These are phyloP conservation scores for Allium sativum DNA, from an alignment of 106 monocot species.

Conservation along the genomic window DNA sequence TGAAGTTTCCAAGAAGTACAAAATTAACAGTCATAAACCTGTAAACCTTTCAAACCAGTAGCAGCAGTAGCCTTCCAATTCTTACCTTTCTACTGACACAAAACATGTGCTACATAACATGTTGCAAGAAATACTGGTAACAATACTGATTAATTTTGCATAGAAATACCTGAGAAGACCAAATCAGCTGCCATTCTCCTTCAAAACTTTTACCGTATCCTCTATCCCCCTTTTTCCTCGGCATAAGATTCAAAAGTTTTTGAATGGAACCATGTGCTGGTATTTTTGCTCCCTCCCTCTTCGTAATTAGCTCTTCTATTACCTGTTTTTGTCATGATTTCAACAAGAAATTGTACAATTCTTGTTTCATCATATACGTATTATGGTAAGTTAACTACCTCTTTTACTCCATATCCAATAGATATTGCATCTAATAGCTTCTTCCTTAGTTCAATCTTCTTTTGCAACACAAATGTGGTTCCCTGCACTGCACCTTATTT, in stretches of 20 bases:
- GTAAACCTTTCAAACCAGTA: conserved; percentile 59
- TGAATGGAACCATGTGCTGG: too few relatives aligned
- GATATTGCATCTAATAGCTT: conserved; percentile 69
- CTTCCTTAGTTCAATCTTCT: conserved; percentile 62
- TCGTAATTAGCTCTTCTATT: conserved; percentile 59
- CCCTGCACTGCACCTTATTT: conserved; percentile 64
- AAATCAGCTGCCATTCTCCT: conserved; percentile 86
- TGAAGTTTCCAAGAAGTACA: too few relatives aligned
- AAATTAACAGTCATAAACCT: too few relatives aligned
- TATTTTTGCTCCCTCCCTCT: too few relatives aligned
- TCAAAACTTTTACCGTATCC: conserved; percentile 27
- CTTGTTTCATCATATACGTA: too few relatives aligned
- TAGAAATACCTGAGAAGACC: conserved; percentile 76
- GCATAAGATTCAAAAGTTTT: too few relatives aligned
- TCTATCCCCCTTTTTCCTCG: conserved; percentile 9
- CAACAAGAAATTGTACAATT: too few relatives aligned
- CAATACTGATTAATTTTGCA: background rate
- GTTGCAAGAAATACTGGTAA: background rate
- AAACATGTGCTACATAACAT: background rate
- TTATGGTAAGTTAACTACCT: conserved; percentile 44
- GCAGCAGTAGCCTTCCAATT: conserved; percentile 38
- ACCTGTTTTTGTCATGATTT: conserved; percentile 21
- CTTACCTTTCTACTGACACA: conserved; percentile 26
- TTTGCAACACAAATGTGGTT: conserved; percentile 91
- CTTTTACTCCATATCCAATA: conserved; percentile 30